A percentile compares a stretch with the other conserved stretches of the same genome.
phyloP scores from a whole-genome alignment of 2,329 filamentous ascomycete species.

The Thielaviopsis populi region DNA sequence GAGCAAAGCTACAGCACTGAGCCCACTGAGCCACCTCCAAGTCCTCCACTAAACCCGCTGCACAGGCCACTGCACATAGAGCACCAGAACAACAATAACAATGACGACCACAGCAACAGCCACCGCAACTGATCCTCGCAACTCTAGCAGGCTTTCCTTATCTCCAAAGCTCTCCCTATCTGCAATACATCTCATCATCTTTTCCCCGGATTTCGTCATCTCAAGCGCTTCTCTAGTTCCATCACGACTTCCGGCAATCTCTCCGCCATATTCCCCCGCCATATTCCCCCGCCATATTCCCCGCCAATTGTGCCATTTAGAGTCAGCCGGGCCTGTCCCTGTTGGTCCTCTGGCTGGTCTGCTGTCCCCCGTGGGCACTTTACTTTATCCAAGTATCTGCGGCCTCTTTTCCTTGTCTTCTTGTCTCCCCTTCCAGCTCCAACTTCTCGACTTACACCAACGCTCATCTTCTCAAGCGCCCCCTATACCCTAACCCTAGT shows the following conservation, averaged over 20 bases:
- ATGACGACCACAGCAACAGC: neutral
- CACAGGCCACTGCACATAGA: too few relatives aligned
- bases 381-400: neutral
- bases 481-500: constrained; percentile 1
- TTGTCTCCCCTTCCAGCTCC: neutral
- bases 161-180: neutral
- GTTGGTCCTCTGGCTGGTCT: neutral
- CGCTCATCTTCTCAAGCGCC: too few relatives aligned
- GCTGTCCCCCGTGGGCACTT: neutral
- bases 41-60: too few relatives aligned
- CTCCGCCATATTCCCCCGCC: constrained; percentile 20
- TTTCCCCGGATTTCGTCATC: constrained; percentile 13
- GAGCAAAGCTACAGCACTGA: too few relatives aligned
- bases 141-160: neutral
- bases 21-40: too few relatives aligned
- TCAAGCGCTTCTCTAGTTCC: neutral
- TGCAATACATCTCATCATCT: constrained; percentile 5
- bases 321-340: neutral
- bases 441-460: neutral
- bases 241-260: constrained; percentile 20
- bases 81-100: neutral
- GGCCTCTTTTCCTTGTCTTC: neutral
- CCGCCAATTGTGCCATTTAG: constrained; percentile 4
- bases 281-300: constrained; percentile 20
- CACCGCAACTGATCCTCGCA: neutral